Conservation (phyloP, 2,329 filamentous ascomycete species). For the Chrysoporthe austroafricana region DNA sequence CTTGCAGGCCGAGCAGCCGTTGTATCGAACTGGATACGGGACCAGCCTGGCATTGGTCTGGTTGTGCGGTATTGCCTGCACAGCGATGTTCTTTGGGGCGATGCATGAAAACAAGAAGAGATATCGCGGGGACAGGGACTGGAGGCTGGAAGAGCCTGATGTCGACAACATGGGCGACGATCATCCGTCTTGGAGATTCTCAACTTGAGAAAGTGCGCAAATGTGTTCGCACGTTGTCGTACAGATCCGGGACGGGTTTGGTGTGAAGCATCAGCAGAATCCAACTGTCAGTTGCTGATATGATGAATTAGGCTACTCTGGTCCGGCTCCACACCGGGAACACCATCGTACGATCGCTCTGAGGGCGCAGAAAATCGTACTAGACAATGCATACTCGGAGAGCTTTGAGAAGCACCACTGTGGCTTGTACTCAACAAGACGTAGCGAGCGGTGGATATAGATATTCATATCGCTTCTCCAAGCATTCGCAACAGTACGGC, state of each 20-base stretch:
- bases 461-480: neutral
- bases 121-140: conserved; percentile 38
- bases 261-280: neutral
- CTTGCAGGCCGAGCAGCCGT: conserved; percentile 49
- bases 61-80: conserved; percentile 44
- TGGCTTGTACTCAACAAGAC: too few relatives aligned
- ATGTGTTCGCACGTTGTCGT: neutral
- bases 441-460: neutral
- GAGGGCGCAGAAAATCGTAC: too few relatives aligned
- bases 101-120: conserved; percentile 42
- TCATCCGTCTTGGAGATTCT: conserved; percentile 36
- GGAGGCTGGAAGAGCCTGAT: conserved; percentile 36
- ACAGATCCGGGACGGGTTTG: neutral
- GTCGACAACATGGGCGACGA: conserved; percentile 43
- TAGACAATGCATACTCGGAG: too few relatives aligned
- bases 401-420: too few relatives aligned
- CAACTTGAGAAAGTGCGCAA: neutral
- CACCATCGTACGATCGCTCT: too few relatives aligned
- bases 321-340: too few relatives aligned
- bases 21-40: conserved; percentile 54
- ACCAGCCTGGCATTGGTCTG: conserved; percentile 51
- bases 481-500: neutral
- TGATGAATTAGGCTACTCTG: too few relatives aligned
- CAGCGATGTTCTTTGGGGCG: conserved; percentile 36
- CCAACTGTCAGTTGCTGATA: too few relatives aligned